These are phyloP conservation scores for Rhizopus sp. DNA, from an alignment of 371 early-diverging fungal genomes.

Conservation along the genomic window DNA sequence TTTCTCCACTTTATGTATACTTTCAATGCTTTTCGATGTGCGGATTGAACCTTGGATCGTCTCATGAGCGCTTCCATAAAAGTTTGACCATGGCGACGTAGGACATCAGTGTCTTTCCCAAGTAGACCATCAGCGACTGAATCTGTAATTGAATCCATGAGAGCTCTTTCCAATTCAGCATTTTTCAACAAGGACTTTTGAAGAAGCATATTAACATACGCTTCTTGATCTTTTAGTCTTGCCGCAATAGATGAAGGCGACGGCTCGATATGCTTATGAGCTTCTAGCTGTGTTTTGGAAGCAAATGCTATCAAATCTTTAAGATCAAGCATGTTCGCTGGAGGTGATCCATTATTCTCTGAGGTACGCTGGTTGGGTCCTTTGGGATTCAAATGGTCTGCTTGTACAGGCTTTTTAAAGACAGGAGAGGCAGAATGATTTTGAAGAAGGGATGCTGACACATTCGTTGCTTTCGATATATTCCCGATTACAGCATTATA, in stretches of 20 bases:
- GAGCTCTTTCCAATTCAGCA: conserved; percentile 47
- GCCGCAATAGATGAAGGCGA: conserved; percentile 1
- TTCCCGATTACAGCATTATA: conserved; percentile 1
- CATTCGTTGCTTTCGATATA: conserved; percentile 3
- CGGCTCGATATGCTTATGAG: not conserved
- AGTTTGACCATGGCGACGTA: conserved; percentile 59
- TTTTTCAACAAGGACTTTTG: conserved; percentile 19
- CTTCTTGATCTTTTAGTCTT: conserved; percentile 19
- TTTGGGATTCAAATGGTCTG: conserved; percentile 1
- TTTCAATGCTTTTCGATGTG: conserved; percentile 60
- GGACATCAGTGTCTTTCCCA: conserved; percentile 48
- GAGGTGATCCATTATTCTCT: conserved; percentile 5
- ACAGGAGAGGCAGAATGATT: conserved; percentile 31
- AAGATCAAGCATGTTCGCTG: conserved; percentile 24
- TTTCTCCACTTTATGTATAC: conserved; percentile 64
- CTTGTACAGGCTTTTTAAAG: conserved; percentile 13
- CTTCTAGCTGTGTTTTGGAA: conserved; percentile 9
- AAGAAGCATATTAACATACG: conserved; percentile 19
- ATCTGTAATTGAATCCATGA: conserved; percentile 51
- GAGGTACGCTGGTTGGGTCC: conserved; percentile 9
- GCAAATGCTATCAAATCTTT: conserved; percentile 31
- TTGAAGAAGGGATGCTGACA: conserved; percentile 21
- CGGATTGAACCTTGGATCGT: conserved; percentile 50
- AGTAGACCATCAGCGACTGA: conserved; percentile 32
- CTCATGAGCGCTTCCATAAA: conserved; percentile 56